Base-by-base conservation (phyloP, 805 yeast genomes). In the Candida coleopterorum region DNA sequence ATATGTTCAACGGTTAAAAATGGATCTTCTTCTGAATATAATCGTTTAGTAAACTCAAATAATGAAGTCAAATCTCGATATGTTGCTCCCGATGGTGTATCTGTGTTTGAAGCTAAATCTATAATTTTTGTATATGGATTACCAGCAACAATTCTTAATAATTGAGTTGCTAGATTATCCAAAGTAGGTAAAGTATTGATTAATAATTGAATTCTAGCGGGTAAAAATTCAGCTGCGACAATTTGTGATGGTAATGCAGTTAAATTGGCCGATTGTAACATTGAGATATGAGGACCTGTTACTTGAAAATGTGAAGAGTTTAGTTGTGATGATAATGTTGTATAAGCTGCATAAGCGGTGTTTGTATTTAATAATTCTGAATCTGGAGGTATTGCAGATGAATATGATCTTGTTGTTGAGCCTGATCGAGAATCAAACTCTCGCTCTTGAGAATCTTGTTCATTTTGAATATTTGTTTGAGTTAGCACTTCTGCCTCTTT, bases 161-260 rank as follows among this genome's bases (percentile, higher is more conserved):
- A 65, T 53, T 89, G 97, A 1, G 88, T 75, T 0, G 96, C 77
- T 36, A 89, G 68, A 46, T 85, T 85, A 52, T 88, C 96, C 41
- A 89, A 60, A 1, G 85, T 74, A 0, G 94, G 89, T 28, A 88
- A 59, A 0, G 88, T 73, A 46, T 81, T 79, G 37, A 83, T 64
- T 20, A 80, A 62, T 27, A 83, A 62, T 50, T 82, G 87, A 14
- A 79, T 71, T 48, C 85, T 72, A 16, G 78, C 72, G 1, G 82
- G 77, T 18, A 77, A 56, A 43, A 70, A 62, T 28, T 68, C 73
- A 9, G 81, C 77, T 2, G 84, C 79, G 2, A 74, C 67, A 4
- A 79, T 52, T 3, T 77, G 70, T 35, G 80, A 55, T 2, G 85
- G 85, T 25, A 80, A 58, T 2, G 83, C 79, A 0, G 81, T 74